Percentiles rank a stretch among this genome's conserved stretches.
Evolutionary conservation across 2,329 filamentous ascomycete genomes (phyloP).

Genomic region (Colletotrichum eremochloae): DNA sequence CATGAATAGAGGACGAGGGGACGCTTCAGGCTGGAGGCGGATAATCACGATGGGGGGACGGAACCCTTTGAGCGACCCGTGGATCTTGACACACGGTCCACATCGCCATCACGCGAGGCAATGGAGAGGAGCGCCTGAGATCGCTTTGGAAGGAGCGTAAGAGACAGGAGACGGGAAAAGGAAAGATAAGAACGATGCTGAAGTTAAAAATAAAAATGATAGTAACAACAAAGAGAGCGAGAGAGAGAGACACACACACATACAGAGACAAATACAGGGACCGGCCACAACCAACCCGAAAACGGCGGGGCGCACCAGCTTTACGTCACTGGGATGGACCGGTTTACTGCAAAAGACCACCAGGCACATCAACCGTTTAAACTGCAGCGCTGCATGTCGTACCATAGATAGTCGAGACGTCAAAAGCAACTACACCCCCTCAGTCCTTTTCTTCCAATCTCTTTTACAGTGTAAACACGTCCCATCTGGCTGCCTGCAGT

Average conservation of each 20-base stretch:
- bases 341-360: background rate
- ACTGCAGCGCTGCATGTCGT: too few relatives aligned
- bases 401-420: too few relatives aligned
- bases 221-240: background rate
- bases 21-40: background rate
- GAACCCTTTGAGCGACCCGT: too few relatives aligned
- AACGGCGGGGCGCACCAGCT: conserved; percentile 27
- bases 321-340: conserved; percentile 36
- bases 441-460: background rate
- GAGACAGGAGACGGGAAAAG: too few relatives aligned
- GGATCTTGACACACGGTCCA: background rate
- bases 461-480: background rate
- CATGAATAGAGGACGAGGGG: background rate
- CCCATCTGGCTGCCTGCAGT: background rate
- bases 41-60: too few relatives aligned
- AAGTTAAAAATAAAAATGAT: background rate
- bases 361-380: too few relatives aligned
- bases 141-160: too few relatives aligned
- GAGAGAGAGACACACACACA: background rate
- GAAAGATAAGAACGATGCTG: too few relatives aligned
- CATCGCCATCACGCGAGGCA: background rate
- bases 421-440: too few relatives aligned
- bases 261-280: background rate
- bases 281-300: conserved; percentile 28
- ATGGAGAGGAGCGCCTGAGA: background rate